phyloP scores from a whole-genome alignment of 805 yeast species.

The Cyberlindnera mycetangii region DNA sequence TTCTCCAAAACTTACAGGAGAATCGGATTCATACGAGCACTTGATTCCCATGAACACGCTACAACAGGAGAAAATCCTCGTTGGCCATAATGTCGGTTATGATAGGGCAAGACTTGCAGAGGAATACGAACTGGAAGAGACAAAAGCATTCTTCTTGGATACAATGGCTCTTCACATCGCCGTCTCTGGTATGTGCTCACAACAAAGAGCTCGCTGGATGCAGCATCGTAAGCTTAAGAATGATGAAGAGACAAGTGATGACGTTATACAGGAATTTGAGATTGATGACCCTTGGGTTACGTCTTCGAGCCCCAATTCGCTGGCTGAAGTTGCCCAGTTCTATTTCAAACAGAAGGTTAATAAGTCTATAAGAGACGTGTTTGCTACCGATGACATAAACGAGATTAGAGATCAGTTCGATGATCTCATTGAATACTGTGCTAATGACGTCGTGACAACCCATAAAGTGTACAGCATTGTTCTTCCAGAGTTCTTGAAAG shows the following conservation, averaged over 20 bases:
- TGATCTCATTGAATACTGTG: constrained; percentile 73
- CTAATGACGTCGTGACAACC: constrained; percentile 78
- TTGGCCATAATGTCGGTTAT: constrained; percentile 90
- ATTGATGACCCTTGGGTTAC: constrained; percentile 82
- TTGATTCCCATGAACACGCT: constrained; percentile 70
- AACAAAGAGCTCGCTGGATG: constrained; percentile 79
- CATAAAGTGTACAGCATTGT: constrained; percentile 63
- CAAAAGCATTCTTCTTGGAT: constrained; percentile 80
- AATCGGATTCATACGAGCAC: constrained; percentile 47
- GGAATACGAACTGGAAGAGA: constrained; percentile 66
- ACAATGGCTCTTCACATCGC: constrained; percentile 94
- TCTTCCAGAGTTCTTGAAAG: constrained; percentile 61
- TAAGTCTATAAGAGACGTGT: constrained; percentile 65
- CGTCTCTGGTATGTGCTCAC: constrained; percentile 86
- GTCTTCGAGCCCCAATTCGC: constrained; percentile 71
- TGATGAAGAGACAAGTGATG: constrained; percentile 19
- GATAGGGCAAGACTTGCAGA: constrained; percentile 86
- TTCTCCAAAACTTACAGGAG: constrained; percentile 73
- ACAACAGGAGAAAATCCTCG: constrained; percentile 50
- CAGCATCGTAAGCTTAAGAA: constrained; percentile 43
- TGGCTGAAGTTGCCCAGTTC: constrained; percentile 73
- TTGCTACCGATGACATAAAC: constrained; percentile 51
- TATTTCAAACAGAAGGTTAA: constrained; percentile 70
- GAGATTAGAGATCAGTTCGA: constrained; percentile 57
- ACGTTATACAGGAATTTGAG: constrained; percentile 28